phyloP scores from a whole-genome alignment of 225 moss, liverwort and hornwort species.

The Physcomitrellopsis africana region DNA sequence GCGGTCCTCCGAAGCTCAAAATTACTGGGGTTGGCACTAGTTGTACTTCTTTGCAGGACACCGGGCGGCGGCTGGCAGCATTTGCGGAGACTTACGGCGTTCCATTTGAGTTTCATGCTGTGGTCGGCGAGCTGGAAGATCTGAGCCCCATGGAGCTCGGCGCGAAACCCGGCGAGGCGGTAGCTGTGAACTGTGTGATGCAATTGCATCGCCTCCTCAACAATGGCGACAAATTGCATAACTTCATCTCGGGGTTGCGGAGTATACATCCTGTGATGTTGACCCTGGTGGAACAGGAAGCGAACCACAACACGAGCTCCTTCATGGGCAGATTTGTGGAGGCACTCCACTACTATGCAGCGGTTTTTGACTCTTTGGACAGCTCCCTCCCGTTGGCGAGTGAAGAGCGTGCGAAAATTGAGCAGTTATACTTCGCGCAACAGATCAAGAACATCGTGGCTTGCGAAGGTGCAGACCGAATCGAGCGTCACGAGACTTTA shows the following conservation, averaged over 20 bases:
- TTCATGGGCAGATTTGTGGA: constrained; percentile 87
- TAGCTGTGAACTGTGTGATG: constrained; percentile 80
- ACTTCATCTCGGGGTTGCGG: constrained; percentile 55
- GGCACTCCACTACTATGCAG: constrained; percentile 90
- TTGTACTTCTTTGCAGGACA: constrained; percentile 66
- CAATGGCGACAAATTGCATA: constrained; percentile 56
- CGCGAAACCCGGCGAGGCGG: constrained; percentile 60
- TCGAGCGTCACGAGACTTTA: constrained; percentile 70
- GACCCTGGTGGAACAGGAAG: constrained; percentile 95
- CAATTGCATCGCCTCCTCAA: constrained; percentile 70
- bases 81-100: constrained; percentile 77
- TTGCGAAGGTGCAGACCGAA: constrained; percentile 69
- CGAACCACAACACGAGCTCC: constrained; percentile 68
- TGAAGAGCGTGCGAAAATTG: constrained; percentile 81
- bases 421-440: constrained; percentile 75
- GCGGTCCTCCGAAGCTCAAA: constrained; percentile 81
- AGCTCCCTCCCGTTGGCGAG: constrained; percentile 74
- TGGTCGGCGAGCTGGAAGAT: constrained; percentile 75
- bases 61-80: constrained; percentile 68
- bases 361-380: constrained; percentile 89
- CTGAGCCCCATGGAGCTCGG: constrained; percentile 58
- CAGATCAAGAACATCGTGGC: constrained; percentile 96
- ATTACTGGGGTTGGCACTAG: constrained; percentile 82
- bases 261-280: constrained; percentile 67
- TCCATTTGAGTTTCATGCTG: constrained; percentile 78